Base-by-base conservation (phyloP, 352 stramenopile genomes). In the Phytophthora gonapodyides region DNA sequence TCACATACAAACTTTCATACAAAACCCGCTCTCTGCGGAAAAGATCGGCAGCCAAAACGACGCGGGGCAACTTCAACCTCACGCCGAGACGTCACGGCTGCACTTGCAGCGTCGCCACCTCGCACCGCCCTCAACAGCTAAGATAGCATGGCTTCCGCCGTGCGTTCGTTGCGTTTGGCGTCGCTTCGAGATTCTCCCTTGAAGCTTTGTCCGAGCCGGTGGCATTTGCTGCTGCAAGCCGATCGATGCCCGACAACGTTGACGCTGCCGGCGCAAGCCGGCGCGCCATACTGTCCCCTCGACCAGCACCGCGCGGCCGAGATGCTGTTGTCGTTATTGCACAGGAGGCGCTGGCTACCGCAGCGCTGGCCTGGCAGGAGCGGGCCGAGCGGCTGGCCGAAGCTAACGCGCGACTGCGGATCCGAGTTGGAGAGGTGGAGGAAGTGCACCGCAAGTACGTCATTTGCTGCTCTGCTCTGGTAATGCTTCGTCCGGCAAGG, bases 341-440 rank as follows among this genome's bases (percentile, higher is more conserved):
- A 17, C 71, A 75, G 19, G 55, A 78, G 35, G 64, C 71, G 16
- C 49, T 72, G 40, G 71, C 63, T 9, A 24, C 45, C 19, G 71
- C 67, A 2, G 71, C 67, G 8, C 48, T 74, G 37, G 30, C 52
- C 17, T 89, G 75, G 80, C 73, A 73, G 53, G 47, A 76, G 44
- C 78, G 76, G 7, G 78, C 80, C 16, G 69, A 81, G 53, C 48
- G 62, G 8, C 49, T 87, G 42, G 43, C 67, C 5, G 49, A 33
- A 5, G 60, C 72, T 2, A 85, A 84, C 27, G 21, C 64, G 37
- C 60, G 68, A 2, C 70, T 89, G 19, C 64, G 77, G 11, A 53
- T 57, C 12, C 66, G 60, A 7, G 47, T 89, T 31, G 21, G 10
- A 0, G 47, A 67, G 41, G 60, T 78, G 40, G 64, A 87, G 52